A percentile compares a stretch with the other conserved stretches of the same genome.
phyloP scores from a whole-genome alignment of 2,329 filamentous ascomycete species.

The Alternaria infectoria region DNA sequence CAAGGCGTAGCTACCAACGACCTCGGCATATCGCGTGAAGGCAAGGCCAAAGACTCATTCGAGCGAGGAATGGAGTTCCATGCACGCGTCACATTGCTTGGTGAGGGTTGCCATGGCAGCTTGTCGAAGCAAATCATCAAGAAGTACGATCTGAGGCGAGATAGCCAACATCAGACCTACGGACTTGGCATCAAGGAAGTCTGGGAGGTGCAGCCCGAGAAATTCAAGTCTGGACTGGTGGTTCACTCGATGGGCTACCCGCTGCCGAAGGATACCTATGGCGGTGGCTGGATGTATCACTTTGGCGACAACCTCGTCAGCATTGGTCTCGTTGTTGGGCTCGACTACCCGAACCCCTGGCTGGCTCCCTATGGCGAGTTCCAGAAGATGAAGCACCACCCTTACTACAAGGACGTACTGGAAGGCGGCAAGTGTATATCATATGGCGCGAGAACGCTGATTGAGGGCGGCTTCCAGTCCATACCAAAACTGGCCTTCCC shows the following conservation, averaged over 20 bases:
- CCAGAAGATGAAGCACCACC: constrained; percentile 97
- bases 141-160: constrained; percentile 87
- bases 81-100: constrained; percentile 87
- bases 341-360: constrained; percentile 98
- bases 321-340: constrained; percentile 86
- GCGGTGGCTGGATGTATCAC: constrained; percentile 99
- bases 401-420: constrained; percentile 83
- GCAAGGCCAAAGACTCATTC: constrained; percentile 86
- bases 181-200: constrained; percentile 94
- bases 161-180: constrained; percentile 95
- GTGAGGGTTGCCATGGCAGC: constrained; percentile 94
- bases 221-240: constrained; percentile 85
- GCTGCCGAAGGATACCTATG: constrained; percentile 85
- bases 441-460: constrained; percentile 88
- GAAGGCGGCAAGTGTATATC: constrained; percentile 98
- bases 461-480: constrained; percentile 96
- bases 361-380: constrained; percentile 94
- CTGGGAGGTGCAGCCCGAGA: constrained; percentile 93
- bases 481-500: constrained; percentile 98
- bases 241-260: constrained; percentile 94
- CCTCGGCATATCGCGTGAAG: constrained; percentile 79
- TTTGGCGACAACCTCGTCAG: constrained; percentile 97
- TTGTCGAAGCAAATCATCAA: constrained; percentile 93
- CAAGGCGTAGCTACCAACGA: constrained; percentile 96
- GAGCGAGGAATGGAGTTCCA: constrained; percentile 99